Conservation (phyloP, 768 basidiomycete genomes). For the Leccinum uliginosum region DNA sequence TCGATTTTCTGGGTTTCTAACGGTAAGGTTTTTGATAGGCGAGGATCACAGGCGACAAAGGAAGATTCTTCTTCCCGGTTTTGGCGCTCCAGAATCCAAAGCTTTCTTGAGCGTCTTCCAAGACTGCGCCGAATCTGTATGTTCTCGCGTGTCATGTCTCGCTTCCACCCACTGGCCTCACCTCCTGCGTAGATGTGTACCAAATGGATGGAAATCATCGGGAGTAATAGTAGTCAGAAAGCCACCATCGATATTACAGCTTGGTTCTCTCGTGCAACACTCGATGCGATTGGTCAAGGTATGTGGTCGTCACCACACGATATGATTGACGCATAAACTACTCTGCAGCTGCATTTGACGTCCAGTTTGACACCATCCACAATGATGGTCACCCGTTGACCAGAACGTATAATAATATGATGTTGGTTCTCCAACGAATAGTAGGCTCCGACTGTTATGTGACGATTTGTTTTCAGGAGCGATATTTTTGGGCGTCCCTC, state of each 20-base stretch:
- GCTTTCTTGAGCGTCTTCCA: slow-evolving; percentile 49
- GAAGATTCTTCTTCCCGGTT: slow-evolving; percentile 53
- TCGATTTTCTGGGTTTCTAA: slow-evolving; percentile 6
- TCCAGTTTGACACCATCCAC: slow-evolving; percentile 34
- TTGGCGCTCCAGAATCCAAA: slow-evolving; percentile 48
- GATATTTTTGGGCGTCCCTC: slow-evolving; percentile 20
- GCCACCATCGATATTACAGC: neutral
- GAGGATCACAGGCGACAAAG: slow-evolving; percentile 50
- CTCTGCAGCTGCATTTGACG: slow-evolving; percentile 43
- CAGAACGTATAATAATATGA: slow-evolving; percentile 6
- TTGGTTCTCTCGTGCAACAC: neutral
- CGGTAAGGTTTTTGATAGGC: slow-evolving; percentile 15
- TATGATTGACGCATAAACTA: neutral
- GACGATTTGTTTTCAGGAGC: slow-evolving; percentile 9
- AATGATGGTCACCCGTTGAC: slow-evolving; percentile 11
- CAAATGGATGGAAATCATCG: neutral
- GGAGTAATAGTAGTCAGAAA: neutral
- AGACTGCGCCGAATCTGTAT: slow-evolving; percentile 29
- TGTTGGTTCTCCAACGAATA: slow-evolving; percentile 6
- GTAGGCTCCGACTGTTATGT: slow-evolving; percentile 2
- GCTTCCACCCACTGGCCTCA: neutral
- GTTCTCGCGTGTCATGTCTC: neutral
- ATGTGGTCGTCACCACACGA: neutral
- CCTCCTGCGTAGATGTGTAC: neutral
- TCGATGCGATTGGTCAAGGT: slow-evolving; percentile 45